Evolutionary conservation across 768 basidiomycete species (phyloP), one percentile per base, ranked within the genome.

Genomic region (Phanerochaete sordida): DNA sequence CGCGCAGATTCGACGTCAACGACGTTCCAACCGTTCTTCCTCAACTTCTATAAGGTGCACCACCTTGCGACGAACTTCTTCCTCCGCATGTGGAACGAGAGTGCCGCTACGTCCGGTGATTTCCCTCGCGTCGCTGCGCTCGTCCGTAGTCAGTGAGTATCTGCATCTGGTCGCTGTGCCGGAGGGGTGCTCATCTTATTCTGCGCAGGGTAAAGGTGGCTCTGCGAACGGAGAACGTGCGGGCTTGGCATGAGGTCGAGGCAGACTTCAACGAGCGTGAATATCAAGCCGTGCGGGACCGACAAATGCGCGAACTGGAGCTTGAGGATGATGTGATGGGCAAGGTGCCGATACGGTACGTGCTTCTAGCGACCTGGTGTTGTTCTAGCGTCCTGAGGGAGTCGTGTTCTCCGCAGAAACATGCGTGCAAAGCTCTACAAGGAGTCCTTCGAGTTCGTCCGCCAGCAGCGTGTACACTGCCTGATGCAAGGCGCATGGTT

Each of bases 401-500:
- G n/a, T 27, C 12, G 39, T 45, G 13, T 44, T 8, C 26, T 52
- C 35, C 31, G 1, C 66, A 95, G 93, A 57, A 93, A 91, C 70
- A 76, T 97, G 46, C 85, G 92, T 21, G 86, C 85, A 45, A 91
- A 92, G 64, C 77, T 97, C 23, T 91, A 91, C 78, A 92, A 86
- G 68, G 94, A 97, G 70, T 93, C 91, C 15, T 92, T 84, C 64
- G 91, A 93, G 68, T 95, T 95, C 67, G 90, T 97, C 23, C 81
- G 88, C 44, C 87, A 90, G 69, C 94, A 97, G 72, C 81, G 94
- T 56, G 88, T 95, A 68, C 88, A 91, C 64, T 95, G 93, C 68
- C 73, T 97, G 39, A 75, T 93, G 48, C 88, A 93, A 69, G 94
- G 94, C 31, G 90, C 92, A 23, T 97, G 94, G 94, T 95, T 97